Conservation (phyloP, 2,329 filamentous ascomycete genomes). For the Aspergillus brunneoviolaceus region DNA sequence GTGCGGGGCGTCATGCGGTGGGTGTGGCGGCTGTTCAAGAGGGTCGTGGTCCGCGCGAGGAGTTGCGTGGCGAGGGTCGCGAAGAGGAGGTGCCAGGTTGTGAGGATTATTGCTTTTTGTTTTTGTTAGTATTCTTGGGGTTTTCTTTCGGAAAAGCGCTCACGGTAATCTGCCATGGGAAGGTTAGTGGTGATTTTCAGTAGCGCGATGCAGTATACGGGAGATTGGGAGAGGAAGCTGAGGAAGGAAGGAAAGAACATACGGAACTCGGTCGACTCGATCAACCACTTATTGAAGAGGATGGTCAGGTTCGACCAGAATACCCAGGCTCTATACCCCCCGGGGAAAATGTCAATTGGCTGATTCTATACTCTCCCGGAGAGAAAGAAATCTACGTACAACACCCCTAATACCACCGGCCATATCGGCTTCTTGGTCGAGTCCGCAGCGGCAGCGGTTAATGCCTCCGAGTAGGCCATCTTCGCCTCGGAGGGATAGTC, state of each 20-base stretch:
- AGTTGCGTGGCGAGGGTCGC: conserved; percentile 89
- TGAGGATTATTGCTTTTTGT: conserved; percentile 60
- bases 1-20: conserved; percentile 91
- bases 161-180: conserved; percentile 16
- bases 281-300: conserved; percentile 97
- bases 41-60: conserved; percentile 78
- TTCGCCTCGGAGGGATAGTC: neutral
- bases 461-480: neutral
- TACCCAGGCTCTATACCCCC: conserved; percentile 17
- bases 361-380: too few relatives aligned
- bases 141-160: neutral
- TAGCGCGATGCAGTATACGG: too few relatives aligned
- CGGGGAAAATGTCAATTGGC: neutral
- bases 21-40: conserved; percentile 86
- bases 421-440: neutral
- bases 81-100: conserved; percentile 89
- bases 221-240: neutral
- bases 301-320: conserved; percentile 51
- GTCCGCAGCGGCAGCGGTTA: neutral
- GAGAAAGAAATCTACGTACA: conserved; percentile 7
- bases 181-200: neutral
- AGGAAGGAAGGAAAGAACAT: conserved; percentile 36
- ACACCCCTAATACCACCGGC: conserved; percentile 12
- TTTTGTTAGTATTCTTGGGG: neutral
- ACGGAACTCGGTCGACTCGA: conserved; percentile 79